Evolutionary conservation across 208 protist species (phyloP).

Genomic region (Trypanosoma cruzi): DNA sequence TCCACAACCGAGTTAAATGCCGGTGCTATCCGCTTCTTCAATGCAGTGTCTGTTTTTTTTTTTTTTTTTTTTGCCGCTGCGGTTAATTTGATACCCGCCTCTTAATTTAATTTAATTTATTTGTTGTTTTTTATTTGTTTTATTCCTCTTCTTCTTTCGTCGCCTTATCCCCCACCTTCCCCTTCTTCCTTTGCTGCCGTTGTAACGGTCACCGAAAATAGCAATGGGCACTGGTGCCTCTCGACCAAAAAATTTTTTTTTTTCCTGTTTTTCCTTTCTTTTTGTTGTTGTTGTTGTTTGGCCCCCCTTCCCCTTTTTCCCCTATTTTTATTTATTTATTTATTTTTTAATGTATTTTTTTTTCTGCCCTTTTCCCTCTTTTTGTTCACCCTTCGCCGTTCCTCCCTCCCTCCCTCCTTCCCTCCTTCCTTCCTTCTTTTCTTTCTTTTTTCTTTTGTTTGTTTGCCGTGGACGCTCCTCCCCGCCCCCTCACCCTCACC

Average conservation of each 20-base stretch:
- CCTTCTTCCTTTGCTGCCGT: no score
- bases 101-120: neutral
- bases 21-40: neutral
- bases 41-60: neutral
- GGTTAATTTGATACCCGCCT: neutral
- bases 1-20: neutral
- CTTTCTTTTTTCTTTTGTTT: neutral
- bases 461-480: neutral
- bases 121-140: constrained; percentile 10
- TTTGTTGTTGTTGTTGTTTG: constrained; percentile 21
- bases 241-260: no score
- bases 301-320: neutral
- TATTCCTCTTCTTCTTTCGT: no score
- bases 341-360: constrained; percentile 11
- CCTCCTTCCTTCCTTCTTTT: neutral
- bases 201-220: no score
- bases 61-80: neutral
- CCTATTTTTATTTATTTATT: constrained; percentile 5
- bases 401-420: neutral
- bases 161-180: no score
- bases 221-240: no score
- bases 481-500: neutral
- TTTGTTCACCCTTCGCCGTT: neutral
- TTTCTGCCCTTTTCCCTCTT: constrained; percentile 1
- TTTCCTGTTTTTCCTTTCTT: neutral